Evolutionary conservation across 331 rosid genomes (phyloP).

Genomic region (Ulmus americana): DNA sequence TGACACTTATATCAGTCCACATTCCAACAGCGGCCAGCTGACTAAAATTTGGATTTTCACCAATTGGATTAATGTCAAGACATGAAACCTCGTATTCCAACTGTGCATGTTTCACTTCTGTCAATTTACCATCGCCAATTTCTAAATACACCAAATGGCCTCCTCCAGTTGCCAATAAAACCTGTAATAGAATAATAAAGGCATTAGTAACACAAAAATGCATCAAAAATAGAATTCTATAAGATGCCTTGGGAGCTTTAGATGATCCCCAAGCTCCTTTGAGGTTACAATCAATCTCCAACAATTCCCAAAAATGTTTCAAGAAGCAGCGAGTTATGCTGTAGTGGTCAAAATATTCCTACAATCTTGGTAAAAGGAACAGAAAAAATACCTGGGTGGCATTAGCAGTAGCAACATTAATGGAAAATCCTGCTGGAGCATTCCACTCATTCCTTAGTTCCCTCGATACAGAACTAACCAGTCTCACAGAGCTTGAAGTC

Average conservation of each 20-base stretch:
- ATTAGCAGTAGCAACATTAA: conserved; percentile 93
- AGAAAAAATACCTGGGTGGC: conserved; percentile 70
- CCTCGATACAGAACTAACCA: conserved; percentile 77
- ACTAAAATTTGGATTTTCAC: conserved; percentile 65
- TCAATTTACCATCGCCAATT: conserved; percentile 65
- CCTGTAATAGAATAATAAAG: conserved; percentile 45
- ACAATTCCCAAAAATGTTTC: background rate
- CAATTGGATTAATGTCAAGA: conserved; percentile 85
- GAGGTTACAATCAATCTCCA: background rate
- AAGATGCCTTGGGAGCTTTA: background rate
- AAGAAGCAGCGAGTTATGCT: background rate
- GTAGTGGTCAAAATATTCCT: background rate
- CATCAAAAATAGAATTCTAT: background rate
- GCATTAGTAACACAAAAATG: conserved; percentile 4
- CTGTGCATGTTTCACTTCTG: conserved; percentile 47
- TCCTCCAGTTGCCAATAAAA: conserved; percentile 87
- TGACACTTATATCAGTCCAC: conserved; percentile 91
- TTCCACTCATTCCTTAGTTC: conserved; percentile 72
- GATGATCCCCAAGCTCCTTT: background rate
- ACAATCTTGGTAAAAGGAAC: background rate
- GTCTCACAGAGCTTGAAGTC: conserved; percentile 69
- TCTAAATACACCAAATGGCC: conserved; percentile 74
- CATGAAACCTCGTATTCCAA: conserved; percentile 83
- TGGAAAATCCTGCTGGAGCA: conserved; percentile 75
- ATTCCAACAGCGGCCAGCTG: conserved; percentile 87